These are phyloP conservation scores for Trametes meyenii DNA, from an alignment of 768 basidiomycete species.

Conservation along the genomic window DNA sequence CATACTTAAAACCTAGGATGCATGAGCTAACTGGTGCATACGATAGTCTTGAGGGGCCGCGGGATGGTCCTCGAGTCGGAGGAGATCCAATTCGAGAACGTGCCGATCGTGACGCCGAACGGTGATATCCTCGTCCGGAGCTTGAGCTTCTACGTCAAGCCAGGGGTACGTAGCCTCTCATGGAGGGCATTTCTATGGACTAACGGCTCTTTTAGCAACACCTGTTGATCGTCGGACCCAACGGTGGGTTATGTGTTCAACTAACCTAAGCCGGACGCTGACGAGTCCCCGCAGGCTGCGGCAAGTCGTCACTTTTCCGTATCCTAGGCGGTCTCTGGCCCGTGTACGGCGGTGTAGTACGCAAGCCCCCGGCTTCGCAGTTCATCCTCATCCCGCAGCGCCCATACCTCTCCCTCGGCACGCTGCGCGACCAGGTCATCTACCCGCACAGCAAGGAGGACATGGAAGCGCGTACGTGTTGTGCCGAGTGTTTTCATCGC, in stretches of 20 bases:
- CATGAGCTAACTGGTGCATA: not conserved
- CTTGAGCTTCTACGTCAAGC: conserved; percentile 87
- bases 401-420: conserved; percentile 93
- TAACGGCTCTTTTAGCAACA: conserved; percentile 61
- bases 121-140: conserved; percentile 87
- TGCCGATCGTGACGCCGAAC: conserved; percentile 95
- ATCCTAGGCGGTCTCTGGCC: conserved; percentile 98
- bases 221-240: conserved; percentile 91
- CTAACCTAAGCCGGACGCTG: not conserved
- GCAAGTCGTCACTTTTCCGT: conserved; percentile 92
- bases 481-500: not conserved
- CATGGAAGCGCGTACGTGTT: conserved; percentile 72
- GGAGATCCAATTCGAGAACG: conserved; percentile 89
- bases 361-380: conserved; percentile 84
- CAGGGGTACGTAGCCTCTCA: conserved; percentile 57
- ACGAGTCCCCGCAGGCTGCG: conserved; percentile 55
- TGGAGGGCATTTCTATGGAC: not conserved
- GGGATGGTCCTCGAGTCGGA: conserved; percentile 83
- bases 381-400: conserved; percentile 97
- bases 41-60: conserved; percentile 72
- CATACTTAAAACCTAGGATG: not conserved
- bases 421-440: conserved; percentile 93
- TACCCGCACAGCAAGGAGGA: conserved; percentile 86
- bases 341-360: conserved; percentile 79
- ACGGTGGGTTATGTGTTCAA: conserved; percentile 52